phyloP scores from a whole-genome alignment of 805 yeast species.

The Metschnikowia dekortorum region DNA sequence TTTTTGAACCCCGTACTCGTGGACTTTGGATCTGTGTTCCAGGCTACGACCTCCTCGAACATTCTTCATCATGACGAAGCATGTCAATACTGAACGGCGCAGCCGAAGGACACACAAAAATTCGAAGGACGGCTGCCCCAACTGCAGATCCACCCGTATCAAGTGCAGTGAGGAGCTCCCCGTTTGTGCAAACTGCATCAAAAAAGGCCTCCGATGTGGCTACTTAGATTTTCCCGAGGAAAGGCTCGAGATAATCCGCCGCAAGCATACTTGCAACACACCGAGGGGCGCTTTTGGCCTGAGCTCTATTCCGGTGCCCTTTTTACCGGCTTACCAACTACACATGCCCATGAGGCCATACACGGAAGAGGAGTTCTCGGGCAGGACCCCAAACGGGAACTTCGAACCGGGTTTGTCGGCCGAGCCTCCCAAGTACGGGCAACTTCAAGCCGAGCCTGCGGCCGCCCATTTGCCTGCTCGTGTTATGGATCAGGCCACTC shows the following conservation, averaged over 20 bases:
- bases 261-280: neutral
- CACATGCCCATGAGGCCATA: neutral
- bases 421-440: neutral
- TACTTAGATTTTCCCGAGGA: constrained; percentile 40
- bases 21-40: neutral
- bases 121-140: constrained; percentile 36
- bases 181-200: constrained; percentile 34
- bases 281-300: neutral
- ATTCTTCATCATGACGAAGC: neutral
- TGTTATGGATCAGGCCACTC: neutral
- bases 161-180: constrained; percentile 43
- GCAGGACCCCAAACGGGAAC: neutral
- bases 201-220: constrained; percentile 37
- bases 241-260: constrained; percentile 29
- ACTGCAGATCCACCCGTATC: constrained; percentile 40
- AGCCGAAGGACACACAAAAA: constrained; percentile 25
- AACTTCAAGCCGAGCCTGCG: neutral
- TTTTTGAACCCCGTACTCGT: neutral
- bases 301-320: too few relatives aligned
- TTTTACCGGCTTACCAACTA: neutral
- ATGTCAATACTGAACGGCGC: constrained; percentile 13
- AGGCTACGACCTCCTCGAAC: neutral
- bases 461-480: too few relatives aligned
- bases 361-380: neutral
- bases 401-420: neutral